Evolutionary conservation across 2,329 filamentous ascomycete genomes (phyloP).

Genomic region (Aureobasidium sp.): DNA sequence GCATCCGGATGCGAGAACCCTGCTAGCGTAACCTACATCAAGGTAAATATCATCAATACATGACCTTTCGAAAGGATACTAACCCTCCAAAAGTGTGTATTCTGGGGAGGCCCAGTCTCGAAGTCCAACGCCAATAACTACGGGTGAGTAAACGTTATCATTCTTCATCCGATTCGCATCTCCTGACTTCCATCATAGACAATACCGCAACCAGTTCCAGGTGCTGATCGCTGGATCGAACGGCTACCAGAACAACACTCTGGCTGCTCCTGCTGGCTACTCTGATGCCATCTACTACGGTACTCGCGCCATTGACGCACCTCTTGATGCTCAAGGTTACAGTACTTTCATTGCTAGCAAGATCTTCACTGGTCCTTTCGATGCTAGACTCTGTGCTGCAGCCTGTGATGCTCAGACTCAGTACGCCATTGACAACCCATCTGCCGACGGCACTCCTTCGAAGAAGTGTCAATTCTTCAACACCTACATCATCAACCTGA

Average conservation of each 20-base stretch:
- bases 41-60: neutral
- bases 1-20: conserved; percentile 3
- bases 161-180: neutral
- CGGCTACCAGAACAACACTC: neutral
- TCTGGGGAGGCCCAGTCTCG: conserved; percentile 14
- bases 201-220: conserved; percentile 26
- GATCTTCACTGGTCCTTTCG: conserved; percentile 23
- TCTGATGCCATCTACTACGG: conserved; percentile 19
- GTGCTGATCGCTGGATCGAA: conserved; percentile 21
- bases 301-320: neutral
- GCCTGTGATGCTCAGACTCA: conserved; percentile 17
- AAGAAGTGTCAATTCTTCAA: conserved; percentile 3
- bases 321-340: conserved; percentile 13
- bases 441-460: neutral
- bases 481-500: neutral
- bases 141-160: conserved; percentile 15
- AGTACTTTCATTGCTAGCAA: conserved; percentile 22
- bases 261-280: conserved; percentile 14
- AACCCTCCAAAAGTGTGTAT: neutral
- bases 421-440: conserved; percentile 15
- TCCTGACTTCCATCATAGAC: neutral
- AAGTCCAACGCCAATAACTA: conserved; percentile 24
- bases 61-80: too few relatives aligned
- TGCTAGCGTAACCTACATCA: conserved; percentile 15
- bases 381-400: conserved; percentile 23